Conservation (phyloP, 2,329 filamentous ascomycete species). For the Huntiella bhutanensis region DNA sequence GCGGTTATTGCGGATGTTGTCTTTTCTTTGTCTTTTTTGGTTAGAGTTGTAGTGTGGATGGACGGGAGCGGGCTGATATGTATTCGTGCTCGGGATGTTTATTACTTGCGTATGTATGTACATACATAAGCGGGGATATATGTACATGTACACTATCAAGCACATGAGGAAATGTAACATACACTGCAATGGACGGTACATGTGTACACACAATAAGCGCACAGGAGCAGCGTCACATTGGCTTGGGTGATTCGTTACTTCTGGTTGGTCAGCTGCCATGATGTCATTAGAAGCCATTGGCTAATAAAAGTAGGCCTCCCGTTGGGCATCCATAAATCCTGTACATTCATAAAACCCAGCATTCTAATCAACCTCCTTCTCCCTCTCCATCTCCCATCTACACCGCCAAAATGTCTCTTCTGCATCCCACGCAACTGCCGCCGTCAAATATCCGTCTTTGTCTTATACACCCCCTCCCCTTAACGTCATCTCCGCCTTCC, state of each 20-base stretch:
- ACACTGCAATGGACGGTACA: too few relatives aligned
- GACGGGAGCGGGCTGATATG: too few relatives aligned
- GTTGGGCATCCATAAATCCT: background rate
- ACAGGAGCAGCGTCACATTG: too few relatives aligned
- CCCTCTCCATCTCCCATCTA: background rate
- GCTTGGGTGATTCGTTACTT: too few relatives aligned
- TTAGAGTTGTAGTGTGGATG: too few relatives aligned
- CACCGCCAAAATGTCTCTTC: background rate
- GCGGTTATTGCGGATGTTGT: too few relatives aligned
- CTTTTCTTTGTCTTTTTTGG: too few relatives aligned
- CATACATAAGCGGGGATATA: background rate
- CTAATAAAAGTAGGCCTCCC: background rate
- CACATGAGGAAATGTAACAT: too few relatives aligned
- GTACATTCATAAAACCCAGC: background rate
- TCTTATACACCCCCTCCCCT: background rate
- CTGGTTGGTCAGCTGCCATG: too few relatives aligned
- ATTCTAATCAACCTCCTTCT: background rate
- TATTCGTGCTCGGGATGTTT: background rate
- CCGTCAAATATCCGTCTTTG: background rate
- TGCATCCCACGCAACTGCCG: background rate
- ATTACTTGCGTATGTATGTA: background rate
- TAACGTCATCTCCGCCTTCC: too few relatives aligned
- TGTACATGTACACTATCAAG: background rate
- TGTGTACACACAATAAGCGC: too few relatives aligned
- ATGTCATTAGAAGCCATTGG: background rate